phyloP scores from a whole-genome alignment of 2,329 filamentous ascomycete species.

The Colletotrichum tamarilloi region DNA sequence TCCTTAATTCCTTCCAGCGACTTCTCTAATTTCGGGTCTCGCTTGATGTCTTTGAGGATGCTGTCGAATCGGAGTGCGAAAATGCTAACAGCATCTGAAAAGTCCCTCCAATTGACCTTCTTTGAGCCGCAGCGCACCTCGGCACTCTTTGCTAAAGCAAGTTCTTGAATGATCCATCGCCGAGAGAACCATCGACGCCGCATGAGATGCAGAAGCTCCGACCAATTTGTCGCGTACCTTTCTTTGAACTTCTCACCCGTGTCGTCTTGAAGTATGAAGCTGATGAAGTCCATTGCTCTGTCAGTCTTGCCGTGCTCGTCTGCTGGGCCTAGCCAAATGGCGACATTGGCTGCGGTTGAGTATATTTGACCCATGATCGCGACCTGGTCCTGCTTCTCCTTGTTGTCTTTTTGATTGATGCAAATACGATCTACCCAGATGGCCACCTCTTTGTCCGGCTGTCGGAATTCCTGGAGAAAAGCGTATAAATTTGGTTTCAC shows the following conservation, averaged over 20 bases:
- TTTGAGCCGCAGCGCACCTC: not conserved
- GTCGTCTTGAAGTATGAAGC: not conserved
- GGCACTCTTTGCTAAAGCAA: not conserved
- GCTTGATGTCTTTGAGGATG: not conserved
- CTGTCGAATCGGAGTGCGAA: not conserved
- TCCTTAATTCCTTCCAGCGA: not conserved
- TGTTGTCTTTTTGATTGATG: conserved; percentile 4
- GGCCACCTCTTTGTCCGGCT: not conserved
- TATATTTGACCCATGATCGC: not conserved
- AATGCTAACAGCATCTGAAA: not conserved
- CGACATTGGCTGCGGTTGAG: not conserved
- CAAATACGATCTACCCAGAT: conserved; percentile 15
- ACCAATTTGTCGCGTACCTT: not conserved
- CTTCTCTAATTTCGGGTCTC: not conserved
- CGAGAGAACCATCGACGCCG: not conserved
- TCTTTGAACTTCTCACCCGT: not conserved
- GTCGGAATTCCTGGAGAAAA: not conserved
- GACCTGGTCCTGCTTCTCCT: not conserved
- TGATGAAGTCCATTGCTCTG: not conserved
- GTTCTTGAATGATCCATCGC: not conserved
- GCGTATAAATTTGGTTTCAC: not conserved
- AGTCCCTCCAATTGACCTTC: not conserved
- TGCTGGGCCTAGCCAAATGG: not conserved
- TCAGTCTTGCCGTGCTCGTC: not conserved
- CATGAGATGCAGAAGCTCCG: not conserved